Conservation (phyloP, 768 basidiomycete genomes). For the Mrakia hoshinonis region DNA sequence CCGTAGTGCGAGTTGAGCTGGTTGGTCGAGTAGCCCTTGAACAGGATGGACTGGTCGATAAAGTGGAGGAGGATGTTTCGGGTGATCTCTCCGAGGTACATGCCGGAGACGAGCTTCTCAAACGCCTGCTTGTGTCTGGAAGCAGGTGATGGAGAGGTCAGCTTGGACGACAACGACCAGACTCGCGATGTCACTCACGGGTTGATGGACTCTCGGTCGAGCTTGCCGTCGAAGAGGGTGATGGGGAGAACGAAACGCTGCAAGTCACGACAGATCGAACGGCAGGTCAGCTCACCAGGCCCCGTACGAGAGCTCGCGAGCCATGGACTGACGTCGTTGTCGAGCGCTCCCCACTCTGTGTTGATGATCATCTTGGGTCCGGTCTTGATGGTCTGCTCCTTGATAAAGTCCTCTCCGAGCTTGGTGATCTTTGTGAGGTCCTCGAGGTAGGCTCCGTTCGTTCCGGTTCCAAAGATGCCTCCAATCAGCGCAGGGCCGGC, state of each 20-base stretch:
- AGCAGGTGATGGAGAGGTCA: neutral
- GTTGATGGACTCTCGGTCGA: constrained; percentile 92
- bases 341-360: constrained; percentile 97
- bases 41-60: constrained; percentile 62
- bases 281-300: neutral
- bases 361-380: constrained; percentile 77
- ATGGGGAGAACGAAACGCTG: constrained; percentile 74
- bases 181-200: constrained; percentile 45
- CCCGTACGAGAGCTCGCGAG: neutral
- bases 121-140: constrained; percentile 67
- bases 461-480: constrained; percentile 95
- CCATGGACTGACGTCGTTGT: constrained; percentile 66
- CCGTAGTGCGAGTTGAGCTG: constrained; percentile 84
- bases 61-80: constrained; percentile 76
- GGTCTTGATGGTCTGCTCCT: constrained; percentile 45
- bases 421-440: constrained; percentile 75
- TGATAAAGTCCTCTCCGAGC: constrained; percentile 55
- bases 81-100: constrained; percentile 94
- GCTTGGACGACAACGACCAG: neutral
- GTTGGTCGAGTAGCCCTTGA: constrained; percentile 65
- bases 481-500: constrained; percentile 75
- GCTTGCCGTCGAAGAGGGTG: constrained; percentile 80
- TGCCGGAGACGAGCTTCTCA: constrained; percentile 97
- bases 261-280: neutral
- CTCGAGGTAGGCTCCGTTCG: constrained; percentile 96